A percentile compares a stretch with the other conserved stretches of the same genome.
Evolutionary conservation across 441 rosid genomes (phyloP).

Genomic region (Erodium trifolium): DNA sequence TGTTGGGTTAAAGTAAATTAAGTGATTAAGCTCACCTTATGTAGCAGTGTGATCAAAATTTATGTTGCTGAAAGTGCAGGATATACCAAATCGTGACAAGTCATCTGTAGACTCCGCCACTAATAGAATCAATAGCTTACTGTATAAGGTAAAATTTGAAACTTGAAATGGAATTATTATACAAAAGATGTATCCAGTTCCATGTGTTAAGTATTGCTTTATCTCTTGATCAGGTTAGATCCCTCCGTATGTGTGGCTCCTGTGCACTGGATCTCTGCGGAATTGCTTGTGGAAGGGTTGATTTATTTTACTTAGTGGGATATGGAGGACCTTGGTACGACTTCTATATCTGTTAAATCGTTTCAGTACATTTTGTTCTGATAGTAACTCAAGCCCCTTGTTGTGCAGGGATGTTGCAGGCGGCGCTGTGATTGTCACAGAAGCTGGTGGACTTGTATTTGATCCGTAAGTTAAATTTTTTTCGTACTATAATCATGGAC

Average conservation of each 20-base stretch:
- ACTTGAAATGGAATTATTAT: neutral
- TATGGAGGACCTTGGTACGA: constrained; percentile 75
- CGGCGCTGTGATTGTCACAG: constrained; percentile 68
- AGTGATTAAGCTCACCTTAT: too few species aligned
- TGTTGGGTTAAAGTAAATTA: too few species aligned
- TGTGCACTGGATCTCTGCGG: constrained; percentile 93
- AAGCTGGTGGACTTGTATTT: constrained; percentile 87
- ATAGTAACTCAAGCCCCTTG: neutral
- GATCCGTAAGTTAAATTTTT: constrained; percentile 64
- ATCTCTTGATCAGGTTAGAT: constrained; percentile 61
- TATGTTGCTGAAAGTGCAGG: constrained; percentile 36
- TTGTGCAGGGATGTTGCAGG: constrained; percentile 77
- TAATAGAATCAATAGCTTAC: constrained; percentile 62
- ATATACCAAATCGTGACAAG: constrained; percentile 71
- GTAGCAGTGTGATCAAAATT: neutral
- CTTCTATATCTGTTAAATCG: neutral
- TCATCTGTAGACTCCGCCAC: constrained; percentile 59
- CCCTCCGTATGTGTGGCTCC: constrained; percentile 87
- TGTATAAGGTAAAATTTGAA: constrained; percentile 52
- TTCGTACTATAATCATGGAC: too few species aligned
- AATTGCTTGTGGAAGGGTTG: constrained; percentile 78
- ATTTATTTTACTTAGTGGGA: constrained; percentile 70
- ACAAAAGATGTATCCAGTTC: neutral
- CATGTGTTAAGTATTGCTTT: neutral
- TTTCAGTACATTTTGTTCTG: neutral